A percentile compares a stretch with the other conserved stretches of the same genome.
phyloP scores from a whole-genome alignment of 1,284 basidiomycete genomes.

The Ustilago cynodontis region DNA sequence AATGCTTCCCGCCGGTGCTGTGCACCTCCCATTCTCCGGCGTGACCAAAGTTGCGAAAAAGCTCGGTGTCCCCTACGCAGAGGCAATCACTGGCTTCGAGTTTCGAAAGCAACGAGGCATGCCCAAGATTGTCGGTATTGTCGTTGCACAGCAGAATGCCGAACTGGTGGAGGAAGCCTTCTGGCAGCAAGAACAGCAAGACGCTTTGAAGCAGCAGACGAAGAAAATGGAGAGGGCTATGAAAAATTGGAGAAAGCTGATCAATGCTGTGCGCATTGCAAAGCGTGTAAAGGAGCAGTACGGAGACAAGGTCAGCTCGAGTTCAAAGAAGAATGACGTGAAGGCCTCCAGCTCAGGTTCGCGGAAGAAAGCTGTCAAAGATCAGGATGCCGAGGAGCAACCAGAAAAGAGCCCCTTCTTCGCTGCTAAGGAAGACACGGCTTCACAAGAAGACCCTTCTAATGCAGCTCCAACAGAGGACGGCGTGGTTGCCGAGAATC shows the following conservation, averaged over 20 bases:
- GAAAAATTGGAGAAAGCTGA: conserved; percentile 87
- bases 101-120: conserved; percentile 90
- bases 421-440: conserved; percentile 2
- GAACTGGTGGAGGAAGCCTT: conserved; percentile 85
- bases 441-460: not conserved
- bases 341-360: not conserved
- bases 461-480: not conserved
- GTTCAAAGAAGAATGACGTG: conserved; percentile 7
- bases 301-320: conserved; percentile 45
- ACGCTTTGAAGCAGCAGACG: conserved; percentile 77
- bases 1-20: conserved; percentile 91
- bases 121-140: conserved; percentile 87
- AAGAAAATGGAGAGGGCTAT: conserved; percentile 85
- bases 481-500: conserved; percentile 9
- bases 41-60: conserved; percentile 84
- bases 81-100: conserved; percentile 95
- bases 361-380: conserved; percentile 5
- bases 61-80: conserved; percentile 88
- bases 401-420: conserved; percentile 38
- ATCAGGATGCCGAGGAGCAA: not conserved
- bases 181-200: conserved; percentile 82
- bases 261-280: conserved; percentile 88
- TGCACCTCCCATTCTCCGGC: conserved; percentile 79
- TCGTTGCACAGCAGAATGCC: conserved; percentile 86
- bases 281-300: conserved; percentile 86